phyloP scores from a whole-genome alignment of 2,329 filamentous ascomycete genomes.

The Rhexocercosporidium sp. region DNA sequence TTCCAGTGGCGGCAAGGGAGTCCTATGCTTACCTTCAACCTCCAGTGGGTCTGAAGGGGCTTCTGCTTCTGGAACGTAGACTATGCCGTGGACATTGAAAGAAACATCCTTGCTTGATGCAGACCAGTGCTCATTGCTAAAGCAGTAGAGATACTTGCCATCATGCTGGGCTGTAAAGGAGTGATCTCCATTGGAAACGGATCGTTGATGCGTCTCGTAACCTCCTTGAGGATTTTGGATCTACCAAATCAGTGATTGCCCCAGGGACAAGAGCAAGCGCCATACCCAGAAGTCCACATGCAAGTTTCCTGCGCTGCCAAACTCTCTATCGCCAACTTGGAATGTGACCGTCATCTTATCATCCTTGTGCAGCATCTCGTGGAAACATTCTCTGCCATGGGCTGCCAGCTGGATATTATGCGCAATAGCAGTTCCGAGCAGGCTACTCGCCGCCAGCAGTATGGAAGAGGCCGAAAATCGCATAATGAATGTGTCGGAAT shows the following conservation, averaged over 20 bases:
- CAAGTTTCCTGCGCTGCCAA: slow-evolving; percentile 90
- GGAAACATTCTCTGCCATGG: slow-evolving; percentile 96
- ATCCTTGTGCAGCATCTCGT: slow-evolving; percentile 88
- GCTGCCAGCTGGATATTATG: slow-evolving; percentile 97
- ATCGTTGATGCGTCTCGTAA: slow-evolving; percentile 80
- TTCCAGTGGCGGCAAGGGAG: background rate
- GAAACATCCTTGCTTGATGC: slow-evolving; percentile 97
- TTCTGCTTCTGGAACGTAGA: slow-evolving; percentile 92
- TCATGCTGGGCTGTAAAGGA: slow-evolving; percentile 85
- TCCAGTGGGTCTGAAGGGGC: slow-evolving; percentile 87
- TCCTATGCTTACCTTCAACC: slow-evolving; percentile 70
- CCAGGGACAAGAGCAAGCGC: slow-evolving; percentile 37
- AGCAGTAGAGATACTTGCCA: slow-evolving; percentile 95
- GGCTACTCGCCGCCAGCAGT: slow-evolving; percentile 38
- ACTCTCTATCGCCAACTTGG: slow-evolving; percentile 96
- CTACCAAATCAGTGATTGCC: slow-evolving; percentile 46
- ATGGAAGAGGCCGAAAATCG: slow-evolving; percentile 40
- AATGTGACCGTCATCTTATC: slow-evolving; percentile 99
- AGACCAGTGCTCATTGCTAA: slow-evolving; percentile 98
- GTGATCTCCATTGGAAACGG: slow-evolving; percentile 88
- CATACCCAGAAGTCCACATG: slow-evolving; percentile 97
- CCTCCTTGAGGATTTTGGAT: slow-evolving; percentile 79
- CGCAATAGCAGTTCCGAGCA: slow-evolving; percentile 65
- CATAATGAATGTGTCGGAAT: slow-evolving; percentile 34
- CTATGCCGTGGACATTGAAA: slow-evolving; percentile 98